phyloP scores from a whole-genome alignment of 352 stramenopile species.

The Pythium dissimile region DNA sequence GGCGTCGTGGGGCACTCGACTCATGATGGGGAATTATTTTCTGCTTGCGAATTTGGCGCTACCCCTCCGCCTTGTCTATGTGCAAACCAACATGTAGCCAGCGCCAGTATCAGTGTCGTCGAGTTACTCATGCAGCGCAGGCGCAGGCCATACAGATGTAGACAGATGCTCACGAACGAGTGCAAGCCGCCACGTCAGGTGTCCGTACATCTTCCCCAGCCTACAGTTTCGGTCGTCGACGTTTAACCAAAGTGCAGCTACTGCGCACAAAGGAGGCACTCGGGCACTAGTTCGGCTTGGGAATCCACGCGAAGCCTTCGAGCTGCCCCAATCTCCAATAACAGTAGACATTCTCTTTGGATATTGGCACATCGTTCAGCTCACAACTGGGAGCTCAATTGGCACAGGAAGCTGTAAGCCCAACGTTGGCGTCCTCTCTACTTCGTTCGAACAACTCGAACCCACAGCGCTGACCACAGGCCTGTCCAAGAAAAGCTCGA shows the following conservation, averaged over 20 bases:
- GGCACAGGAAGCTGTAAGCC: not conserved
- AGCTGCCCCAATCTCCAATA: too few species aligned
- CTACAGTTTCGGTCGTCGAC: not conserved
- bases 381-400: too few species aligned
- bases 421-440: not conserved
- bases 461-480: not conserved
- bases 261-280: too few species aligned
- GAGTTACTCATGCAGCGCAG: slow-evolving; percentile 6
- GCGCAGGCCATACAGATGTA: slow-evolving; percentile 16
- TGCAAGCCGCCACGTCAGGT: not conserved
- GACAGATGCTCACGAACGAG: slow-evolving; percentile 13
- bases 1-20: slow-evolving; percentile 3
- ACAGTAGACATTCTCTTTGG: too few species aligned
- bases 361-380: too few species aligned
- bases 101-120: not conserved
- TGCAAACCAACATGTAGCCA: slow-evolving; percentile 9
- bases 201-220: not conserved
- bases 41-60: not conserved
- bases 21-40: slow-evolving; percentile 1
- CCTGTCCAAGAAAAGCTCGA: not conserved
- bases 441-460: not conserved
- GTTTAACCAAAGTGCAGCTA: not conserved
- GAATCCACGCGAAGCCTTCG: too few species aligned
- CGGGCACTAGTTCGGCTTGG: too few species aligned
- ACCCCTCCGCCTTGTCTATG: slow-evolving; percentile 6